Percentiles rank a stretch among this genome's conserved stretches.
These are phyloP conservation scores for Cladophialophora yegresii DNA, from an alignment of 2,329 filamentous ascomycete species.

Conservation along the genomic window DNA sequence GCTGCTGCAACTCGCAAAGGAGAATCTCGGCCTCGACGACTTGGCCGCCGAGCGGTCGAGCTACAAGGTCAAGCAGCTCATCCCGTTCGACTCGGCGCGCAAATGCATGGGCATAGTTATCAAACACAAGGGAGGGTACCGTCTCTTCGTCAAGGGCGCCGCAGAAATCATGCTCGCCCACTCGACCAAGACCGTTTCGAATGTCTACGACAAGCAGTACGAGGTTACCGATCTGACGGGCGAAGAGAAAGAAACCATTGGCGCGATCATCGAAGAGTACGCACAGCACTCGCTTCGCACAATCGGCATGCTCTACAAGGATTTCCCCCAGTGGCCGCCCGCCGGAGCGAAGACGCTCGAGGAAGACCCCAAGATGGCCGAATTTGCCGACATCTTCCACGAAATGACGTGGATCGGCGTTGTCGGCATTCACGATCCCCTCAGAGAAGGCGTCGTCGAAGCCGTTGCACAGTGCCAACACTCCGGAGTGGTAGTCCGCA, in stretches of 20 bases:
- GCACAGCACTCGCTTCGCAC: conserved; percentile 66
- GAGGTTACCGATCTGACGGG: conserved; percentile 34
- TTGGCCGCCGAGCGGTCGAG: conserved; percentile 65
- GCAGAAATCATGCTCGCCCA: conserved; percentile 50
- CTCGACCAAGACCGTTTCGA: conserved; percentile 41
- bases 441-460: conserved; percentile 66
- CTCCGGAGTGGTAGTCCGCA: conserved; percentile 70
- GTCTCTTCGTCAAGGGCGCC: conserved; percentile 53
- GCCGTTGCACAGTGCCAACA: conserved; percentile 68
- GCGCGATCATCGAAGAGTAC: conserved; percentile 47
- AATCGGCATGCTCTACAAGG: conserved; percentile 72
- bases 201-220: conserved; percentile 36
- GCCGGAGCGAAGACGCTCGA: conserved; percentile 57
- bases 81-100: conserved; percentile 73
- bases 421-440: conserved; percentile 74
- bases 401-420: conserved; percentile 73
- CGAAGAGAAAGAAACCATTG: conserved; percentile 37
- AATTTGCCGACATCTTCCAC: conserved; percentile 68
- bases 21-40: conserved; percentile 65
- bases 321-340: conserved; percentile 70
- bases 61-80: conserved; percentile 64
- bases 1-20: conserved; percentile 67
- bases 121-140: conserved; percentile 45
- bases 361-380: conserved; percentile 63
- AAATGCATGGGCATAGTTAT: conserved; percentile 63